Percentiles rank a stretch among this genome's conserved stretches.
Conservation (phyloP, 495 filamentous ascomycete genomes). For the Hyaloscypha finlandica region DNA sequence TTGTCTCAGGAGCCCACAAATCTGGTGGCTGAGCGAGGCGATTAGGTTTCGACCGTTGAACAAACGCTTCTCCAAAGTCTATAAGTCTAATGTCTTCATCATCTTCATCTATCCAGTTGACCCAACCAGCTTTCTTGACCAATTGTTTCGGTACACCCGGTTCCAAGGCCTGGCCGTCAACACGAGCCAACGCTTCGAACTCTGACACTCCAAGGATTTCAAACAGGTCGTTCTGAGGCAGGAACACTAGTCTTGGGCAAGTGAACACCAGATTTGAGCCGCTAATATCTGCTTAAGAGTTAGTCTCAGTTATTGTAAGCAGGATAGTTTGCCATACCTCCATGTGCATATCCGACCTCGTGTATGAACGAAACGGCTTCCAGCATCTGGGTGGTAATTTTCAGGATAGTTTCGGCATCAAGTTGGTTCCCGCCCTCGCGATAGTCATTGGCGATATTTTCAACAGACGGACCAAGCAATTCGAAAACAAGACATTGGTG, state of each 20-base stretch:
- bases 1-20: conserved; percentile 45
- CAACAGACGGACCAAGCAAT: conserved; percentile 42
- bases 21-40: conserved; percentile 39
- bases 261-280: conserved; percentile 29
- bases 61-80: conserved; percentile 49
- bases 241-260: not conserved
- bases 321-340: conserved; percentile 35
- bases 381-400: conserved; percentile 36
- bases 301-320: not conserved
- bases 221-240: conserved; percentile 33
- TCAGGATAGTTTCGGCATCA: conserved; percentile 27
- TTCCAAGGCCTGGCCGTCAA: conserved; percentile 37
- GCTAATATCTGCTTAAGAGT: conserved; percentile 25
- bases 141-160: conserved; percentile 41
- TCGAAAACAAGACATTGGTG: conserved; percentile 50
- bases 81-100: conserved; percentile 44
- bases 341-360: conserved; percentile 40
- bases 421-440: conserved; percentile 17
- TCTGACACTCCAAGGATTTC: conserved; percentile 41
- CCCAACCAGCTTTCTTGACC: conserved; percentile 39
- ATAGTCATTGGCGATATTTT: conserved; percentile 28
- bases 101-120: conserved; percentile 41
- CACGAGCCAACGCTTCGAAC: conserved; percentile 35
- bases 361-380: conserved; percentile 38
- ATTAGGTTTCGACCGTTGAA: conserved; percentile 29